These are phyloP conservation scores for Colletotrichum sublineola DNA, from an alignment of 2,329 filamentous ascomycete species.

Conservation along the genomic window DNA sequence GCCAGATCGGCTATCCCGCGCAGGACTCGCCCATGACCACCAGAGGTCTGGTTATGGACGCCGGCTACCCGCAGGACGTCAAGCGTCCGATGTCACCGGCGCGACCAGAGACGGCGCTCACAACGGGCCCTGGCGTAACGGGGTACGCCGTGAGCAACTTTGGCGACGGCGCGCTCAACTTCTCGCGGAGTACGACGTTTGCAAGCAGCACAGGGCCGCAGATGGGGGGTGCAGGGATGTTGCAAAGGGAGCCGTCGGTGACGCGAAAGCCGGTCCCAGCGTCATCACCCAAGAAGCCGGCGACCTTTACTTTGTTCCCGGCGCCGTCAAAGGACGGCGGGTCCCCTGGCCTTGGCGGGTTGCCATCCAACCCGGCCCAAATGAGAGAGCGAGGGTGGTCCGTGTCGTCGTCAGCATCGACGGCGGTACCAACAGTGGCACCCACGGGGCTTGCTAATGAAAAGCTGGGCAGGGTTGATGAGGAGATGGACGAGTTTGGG, in stretches of 20 bases:
- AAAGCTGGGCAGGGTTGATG: slow-evolving; percentile 30
- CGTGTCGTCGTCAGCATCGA: neutral
- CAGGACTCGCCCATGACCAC: slow-evolving; percentile 43
- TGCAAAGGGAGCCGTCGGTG: slow-evolving; percentile 22
- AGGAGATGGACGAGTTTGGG: slow-evolving; percentile 38
- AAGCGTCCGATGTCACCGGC: slow-evolving; percentile 42
- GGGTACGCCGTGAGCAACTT: slow-evolving; percentile 31
- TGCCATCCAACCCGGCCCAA: slow-evolving; percentile 25
- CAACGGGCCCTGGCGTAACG: slow-evolving; percentile 21
- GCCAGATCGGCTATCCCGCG: slow-evolving; percentile 45
- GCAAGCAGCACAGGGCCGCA: slow-evolving; percentile 22
- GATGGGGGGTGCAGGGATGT: slow-evolving; percentile 2
- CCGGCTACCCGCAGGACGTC: slow-evolving; percentile 46
- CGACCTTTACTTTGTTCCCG: slow-evolving; percentile 31
- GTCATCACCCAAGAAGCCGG: slow-evolving; percentile 34
- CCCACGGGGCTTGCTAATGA: slow-evolving; percentile 3
- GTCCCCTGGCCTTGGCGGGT: neutral
- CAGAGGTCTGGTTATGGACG: slow-evolving; percentile 27
- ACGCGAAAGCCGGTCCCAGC: slow-evolving; percentile 21
- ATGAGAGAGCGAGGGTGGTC: slow-evolving; percentile 1
- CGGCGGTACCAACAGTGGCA: neutral
- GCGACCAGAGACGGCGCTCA: slow-evolving; percentile 41
- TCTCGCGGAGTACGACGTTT: slow-evolving; percentile 33
- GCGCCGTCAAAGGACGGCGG: slow-evolving; percentile 21
- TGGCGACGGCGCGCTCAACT: slow-evolving; percentile 31